These are phyloP conservation scores for Tolypocladium ovalisporum DNA, from an alignment of 2,329 filamentous ascomycete species.

Conservation along the genomic window DNA sequence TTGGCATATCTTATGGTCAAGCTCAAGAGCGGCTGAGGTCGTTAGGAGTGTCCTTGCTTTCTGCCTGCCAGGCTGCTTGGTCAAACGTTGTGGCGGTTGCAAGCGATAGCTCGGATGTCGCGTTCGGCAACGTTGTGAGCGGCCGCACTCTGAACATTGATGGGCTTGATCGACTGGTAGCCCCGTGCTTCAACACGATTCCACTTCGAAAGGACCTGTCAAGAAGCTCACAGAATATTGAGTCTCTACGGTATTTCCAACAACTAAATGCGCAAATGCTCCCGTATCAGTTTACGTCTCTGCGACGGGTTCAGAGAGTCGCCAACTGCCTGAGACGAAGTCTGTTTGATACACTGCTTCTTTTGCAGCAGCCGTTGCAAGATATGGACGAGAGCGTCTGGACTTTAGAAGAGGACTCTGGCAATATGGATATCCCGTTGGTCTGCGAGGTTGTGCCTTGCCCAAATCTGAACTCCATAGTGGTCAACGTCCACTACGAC, in stretches of 20 bases:
- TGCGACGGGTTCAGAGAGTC: conserved; percentile 57
- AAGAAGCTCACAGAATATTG: conserved; percentile 34
- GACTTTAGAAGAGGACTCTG: conserved; percentile 44
- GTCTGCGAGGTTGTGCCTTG: conserved; percentile 64
- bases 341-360: conserved; percentile 71
- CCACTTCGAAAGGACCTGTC: conserved; percentile 53
- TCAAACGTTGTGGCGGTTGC: conserved; percentile 48
- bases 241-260: conserved; percentile 51
- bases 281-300: conserved; percentile 61
- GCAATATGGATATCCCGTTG: conserved; percentile 63
- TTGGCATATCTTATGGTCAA: conserved; percentile 26
- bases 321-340: conserved; percentile 29
- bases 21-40: conserved; percentile 39
- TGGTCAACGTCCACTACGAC: conserved; percentile 53
- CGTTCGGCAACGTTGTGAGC: conserved; percentile 79
- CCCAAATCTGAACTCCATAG: conserved; percentile 36
- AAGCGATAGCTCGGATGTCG: conserved; percentile 52
- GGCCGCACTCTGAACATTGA: conserved; percentile 60
- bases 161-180: conserved; percentile 61
- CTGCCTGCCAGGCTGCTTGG: conserved; percentile 65
- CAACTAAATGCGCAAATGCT: conserved; percentile 49
- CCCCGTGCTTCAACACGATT: conserved; percentile 86
- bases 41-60: conserved; percentile 51
- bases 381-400: conserved; percentile 45
- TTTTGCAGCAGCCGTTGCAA: conserved; percentile 59